Evolutionary conservation across 441 rosid species (phyloP), one percentile per base, ranked within the genome.

Genomic region (Croton setiger): DNA sequence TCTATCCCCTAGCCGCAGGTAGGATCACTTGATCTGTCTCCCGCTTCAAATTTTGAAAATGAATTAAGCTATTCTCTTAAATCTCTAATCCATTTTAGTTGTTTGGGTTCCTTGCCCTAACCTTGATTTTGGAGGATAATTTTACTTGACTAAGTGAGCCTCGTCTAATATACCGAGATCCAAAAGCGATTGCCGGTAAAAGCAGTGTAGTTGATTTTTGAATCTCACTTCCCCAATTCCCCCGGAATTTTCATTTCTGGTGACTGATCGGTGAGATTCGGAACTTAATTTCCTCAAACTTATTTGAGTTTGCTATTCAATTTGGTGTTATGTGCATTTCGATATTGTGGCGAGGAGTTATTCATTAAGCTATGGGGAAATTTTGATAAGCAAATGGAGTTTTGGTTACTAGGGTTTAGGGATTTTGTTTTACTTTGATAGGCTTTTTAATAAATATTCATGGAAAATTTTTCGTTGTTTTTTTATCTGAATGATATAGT

Each of bases 61-160:
- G 64, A 72, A 53, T 76, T 33, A 36, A 18, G 44, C n/a, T 4
- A 52, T 45, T 27, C 59, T 55, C 33, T 35, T 45, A 7, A 18
- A 3, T 21, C 6, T 12, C 2, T 8, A 33, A 39, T 75, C 35
- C 27, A 14, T 48, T 47, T 47, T 15, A 10, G 43, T 27, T 56
- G 58, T n/a, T 57, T 51, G 11, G 12, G 23, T 20, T 63, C 39
- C 1, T 17, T 18, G 48, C 15, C 5, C 1, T 49, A 18, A 4
- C 36, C 66, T 27, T 60, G 20, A 15, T 15, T 18, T 68, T 6
- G 5, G 45, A 6, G 20, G 36, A 49, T 35, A 17, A 15, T 51
- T 56, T 35, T 14, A 1, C 53, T 43, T 7, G 23, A n/a, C 18
- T 18, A 14, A 11, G 31, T 57, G 18, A 27, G 23, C 43, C 56